Conservation (phyloP, 2,329 filamentous ascomycete genomes). For the Stemphylium lycopersici region DNA sequence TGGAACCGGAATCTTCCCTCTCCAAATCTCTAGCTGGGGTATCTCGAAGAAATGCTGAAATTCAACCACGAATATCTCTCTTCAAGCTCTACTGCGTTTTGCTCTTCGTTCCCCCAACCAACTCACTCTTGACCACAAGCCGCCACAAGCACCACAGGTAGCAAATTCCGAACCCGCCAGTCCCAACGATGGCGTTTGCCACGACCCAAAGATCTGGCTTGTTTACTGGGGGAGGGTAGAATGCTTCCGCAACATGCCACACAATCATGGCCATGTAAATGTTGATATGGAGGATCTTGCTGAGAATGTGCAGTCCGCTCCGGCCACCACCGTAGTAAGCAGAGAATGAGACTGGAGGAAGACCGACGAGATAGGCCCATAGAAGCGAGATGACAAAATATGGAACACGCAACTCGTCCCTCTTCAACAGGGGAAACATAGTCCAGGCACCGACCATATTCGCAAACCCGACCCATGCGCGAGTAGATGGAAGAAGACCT, state of each 20-base stretch:
- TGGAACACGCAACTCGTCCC: constrained; percentile 82
- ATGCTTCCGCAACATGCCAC: constrained; percentile 81
- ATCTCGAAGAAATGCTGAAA: constrained; percentile 24
- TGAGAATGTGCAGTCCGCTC: constrained; percentile 59
- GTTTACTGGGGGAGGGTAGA: constrained; percentile 68
- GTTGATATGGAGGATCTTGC: constrained; percentile 72
- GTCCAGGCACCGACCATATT: constrained; percentile 92
- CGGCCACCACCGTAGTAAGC: constrained; percentile 63
- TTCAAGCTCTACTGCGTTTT: constrained; percentile 47
- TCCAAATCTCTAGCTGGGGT: constrained; percentile 28
- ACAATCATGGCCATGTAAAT: constrained; percentile 79
- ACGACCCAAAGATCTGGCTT: constrained; percentile 98
- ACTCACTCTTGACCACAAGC: constrained; percentile 64
- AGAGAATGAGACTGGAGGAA: constrained; percentile 77
- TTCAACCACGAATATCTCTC: not conserved
- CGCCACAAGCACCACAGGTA: constrained; percentile 90
- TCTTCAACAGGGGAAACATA: constrained; percentile 85
- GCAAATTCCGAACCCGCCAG: constrained; percentile 81
- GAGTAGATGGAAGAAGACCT: constrained; percentile 75
- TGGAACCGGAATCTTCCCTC: constrained; percentile 39
- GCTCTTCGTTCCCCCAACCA: constrained; percentile 44
- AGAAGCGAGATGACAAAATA: constrained; percentile 84
- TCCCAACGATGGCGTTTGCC: constrained; percentile 84
- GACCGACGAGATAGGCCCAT: constrained; percentile 88
- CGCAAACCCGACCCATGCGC: constrained; percentile 95